A percentile compares a stretch with the other conserved stretches of the same genome.
Evolutionary conservation across 371 early-diverging fungal species (phyloP).

Genomic region (Sporodiniella umbellata): DNA sequence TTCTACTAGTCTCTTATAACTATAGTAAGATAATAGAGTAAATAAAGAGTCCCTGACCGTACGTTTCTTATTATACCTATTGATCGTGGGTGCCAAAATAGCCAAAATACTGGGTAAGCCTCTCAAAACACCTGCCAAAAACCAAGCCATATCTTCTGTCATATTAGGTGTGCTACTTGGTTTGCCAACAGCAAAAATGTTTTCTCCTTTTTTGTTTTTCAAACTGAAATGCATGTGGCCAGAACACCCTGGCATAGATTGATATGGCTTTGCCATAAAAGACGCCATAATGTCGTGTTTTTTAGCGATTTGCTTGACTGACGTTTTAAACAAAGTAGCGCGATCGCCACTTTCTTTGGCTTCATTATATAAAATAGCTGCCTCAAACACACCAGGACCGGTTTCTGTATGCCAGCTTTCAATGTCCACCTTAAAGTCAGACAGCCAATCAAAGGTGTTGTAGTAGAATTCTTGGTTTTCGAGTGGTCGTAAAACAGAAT

Average conservation of each 20-base stretch:
- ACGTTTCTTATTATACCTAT: too few relatives aligned
- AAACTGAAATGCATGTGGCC: conserved; percentile 83
- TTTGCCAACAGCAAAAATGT: conserved; percentile 51
- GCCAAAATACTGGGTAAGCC: conserved; percentile 77
- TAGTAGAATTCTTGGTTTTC: conserved; percentile 72
- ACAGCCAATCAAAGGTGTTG: conserved; percentile 67
- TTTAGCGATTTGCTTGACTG: conserved; percentile 72
- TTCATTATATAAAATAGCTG: conserved; percentile 65
- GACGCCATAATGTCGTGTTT: conserved; percentile 70
- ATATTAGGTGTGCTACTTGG: conserved; percentile 30
- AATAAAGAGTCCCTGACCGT: too few relatives aligned
- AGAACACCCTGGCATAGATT: conserved; percentile 74
- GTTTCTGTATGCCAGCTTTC: conserved; percentile 86
- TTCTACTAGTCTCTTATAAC: conserved; percentile 82
- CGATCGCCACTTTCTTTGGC: conserved; percentile 72
- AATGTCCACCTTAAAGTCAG: conserved; percentile 60
- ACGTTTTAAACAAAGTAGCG: conserved; percentile 77
- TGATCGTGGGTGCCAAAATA: conserved; percentile 78
- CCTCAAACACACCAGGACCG: conserved; percentile 86
- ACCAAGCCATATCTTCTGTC: conserved; percentile 58
- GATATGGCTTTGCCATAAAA: conserved; percentile 87
- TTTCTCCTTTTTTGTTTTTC: conserved; percentile 45
- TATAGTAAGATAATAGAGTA: conserved; percentile 9
- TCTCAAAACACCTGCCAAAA: conserved; percentile 73
- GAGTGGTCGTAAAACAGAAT: conserved; percentile 70